These are phyloP conservation scores for Pythium brachiatum DNA, from an alignment of 352 stramenopile species.

Conservation along the genomic window DNA sequence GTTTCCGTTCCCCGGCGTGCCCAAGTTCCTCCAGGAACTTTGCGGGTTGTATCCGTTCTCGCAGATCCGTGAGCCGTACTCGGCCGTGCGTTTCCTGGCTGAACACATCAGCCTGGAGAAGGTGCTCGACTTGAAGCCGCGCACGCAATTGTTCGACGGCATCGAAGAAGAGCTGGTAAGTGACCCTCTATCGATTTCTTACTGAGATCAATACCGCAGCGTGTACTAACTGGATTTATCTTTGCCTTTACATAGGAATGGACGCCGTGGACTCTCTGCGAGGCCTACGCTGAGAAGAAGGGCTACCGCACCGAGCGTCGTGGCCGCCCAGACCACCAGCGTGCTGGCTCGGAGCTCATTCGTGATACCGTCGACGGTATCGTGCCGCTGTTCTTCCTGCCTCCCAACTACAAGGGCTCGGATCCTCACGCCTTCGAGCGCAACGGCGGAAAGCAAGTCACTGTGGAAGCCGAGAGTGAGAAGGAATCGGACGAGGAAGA, in stretches of 20 bases:
- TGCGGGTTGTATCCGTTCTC: conserved; percentile 82
- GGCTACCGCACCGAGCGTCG: conserved; percentile 78
- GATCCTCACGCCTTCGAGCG: conserved; percentile 33
- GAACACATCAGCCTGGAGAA: conserved; percentile 72
- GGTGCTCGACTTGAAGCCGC: conserved; percentile 68
- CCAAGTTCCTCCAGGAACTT: conserved; percentile 84
- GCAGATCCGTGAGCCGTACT: conserved; percentile 89
- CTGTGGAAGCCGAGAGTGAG: conserved; percentile 21
- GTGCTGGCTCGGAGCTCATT: conserved; percentile 75
- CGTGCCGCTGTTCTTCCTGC: conserved; percentile 77
- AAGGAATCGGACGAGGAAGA: not conserved
- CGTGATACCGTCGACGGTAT: conserved; percentile 81
- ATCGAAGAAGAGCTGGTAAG: conserved; percentile 72
- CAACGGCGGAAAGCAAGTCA: conserved; percentile 28
- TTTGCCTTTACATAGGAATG: conserved; percentile 46
- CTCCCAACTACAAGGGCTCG: conserved; percentile 66
- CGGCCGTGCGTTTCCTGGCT: conserved; percentile 79
- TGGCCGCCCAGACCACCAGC: conserved; percentile 77
- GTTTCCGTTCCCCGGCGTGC: conserved; percentile 76
- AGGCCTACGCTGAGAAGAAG: conserved; percentile 83
- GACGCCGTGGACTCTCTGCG: conserved; percentile 79
- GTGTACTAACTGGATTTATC: not conserved
- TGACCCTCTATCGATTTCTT: too few species aligned
- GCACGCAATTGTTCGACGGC: conserved; percentile 72
- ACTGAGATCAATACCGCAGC: too few species aligned